Conservation (phyloP, 257 asterid species). For the Cruciata laevipes region DNA sequence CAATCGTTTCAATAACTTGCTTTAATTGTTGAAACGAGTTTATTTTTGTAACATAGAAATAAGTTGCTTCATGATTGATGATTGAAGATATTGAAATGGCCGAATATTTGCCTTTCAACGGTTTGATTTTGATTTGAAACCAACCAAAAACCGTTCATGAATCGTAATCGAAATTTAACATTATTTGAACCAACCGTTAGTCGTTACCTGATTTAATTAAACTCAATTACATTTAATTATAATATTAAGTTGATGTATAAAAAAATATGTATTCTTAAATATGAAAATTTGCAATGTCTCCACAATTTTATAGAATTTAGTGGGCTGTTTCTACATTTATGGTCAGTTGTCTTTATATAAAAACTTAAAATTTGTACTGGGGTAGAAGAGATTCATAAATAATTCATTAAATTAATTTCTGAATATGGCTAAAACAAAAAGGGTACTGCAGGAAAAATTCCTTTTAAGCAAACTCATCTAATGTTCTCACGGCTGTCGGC, state of each 20-base stretch:
- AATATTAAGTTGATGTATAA: no score
- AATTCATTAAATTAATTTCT: not conserved
- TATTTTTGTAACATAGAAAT: no score
- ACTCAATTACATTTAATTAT: no score
- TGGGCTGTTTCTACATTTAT: conserved; percentile 14
- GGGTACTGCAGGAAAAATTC: not conserved
- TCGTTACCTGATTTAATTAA: not conserved
- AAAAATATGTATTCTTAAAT: no score
- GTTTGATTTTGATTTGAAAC: not conserved
- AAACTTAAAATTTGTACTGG: not conserved
- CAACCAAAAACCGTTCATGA: not conserved
- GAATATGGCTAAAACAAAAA: not conserved
- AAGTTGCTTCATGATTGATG: not conserved
- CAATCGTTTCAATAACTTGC: not conserved
- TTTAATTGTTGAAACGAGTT: not conserved
- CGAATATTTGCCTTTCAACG: not conserved
- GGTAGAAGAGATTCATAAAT: conserved; percentile 1
- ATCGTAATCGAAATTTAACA: not conserved
- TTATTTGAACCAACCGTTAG: not conserved
- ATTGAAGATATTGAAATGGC: not conserved
- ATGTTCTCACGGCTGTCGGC: not conserved
- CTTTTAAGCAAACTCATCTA: not conserved
- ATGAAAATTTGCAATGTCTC: not conserved
- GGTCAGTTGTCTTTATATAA: conserved; percentile 4
- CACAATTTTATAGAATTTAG: not conserved